Percentiles rank a stretch among this genome's conserved stretches.
Evolutionary conservation across 2,329 filamentous ascomycete genomes (phyloP).

Genomic region (Phyllosticta paracitricarpa): DNA sequence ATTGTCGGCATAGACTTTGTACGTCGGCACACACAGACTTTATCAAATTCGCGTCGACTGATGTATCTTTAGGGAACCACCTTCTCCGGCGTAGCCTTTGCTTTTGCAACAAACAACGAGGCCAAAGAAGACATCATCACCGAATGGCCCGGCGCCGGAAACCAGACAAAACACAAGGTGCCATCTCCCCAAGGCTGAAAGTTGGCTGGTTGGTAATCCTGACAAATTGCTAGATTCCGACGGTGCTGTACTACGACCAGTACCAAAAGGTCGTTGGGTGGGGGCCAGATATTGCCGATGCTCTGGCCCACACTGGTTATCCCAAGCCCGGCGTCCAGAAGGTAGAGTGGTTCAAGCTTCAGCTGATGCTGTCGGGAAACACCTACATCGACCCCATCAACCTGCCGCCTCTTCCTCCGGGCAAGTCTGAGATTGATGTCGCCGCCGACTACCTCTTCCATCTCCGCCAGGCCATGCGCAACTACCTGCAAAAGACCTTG

Average conservation of each 20-base stretch:
- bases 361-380: slow-evolving; percentile 97
- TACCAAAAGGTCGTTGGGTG: slow-evolving; percentile 99
- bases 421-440: slow-evolving; percentile 98
- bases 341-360: slow-evolving; percentile 99
- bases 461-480: slow-evolving; percentile 91
- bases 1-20: slow-evolving; percentile 99
- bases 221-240: slow-evolving; percentile 64
- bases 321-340: slow-evolving; percentile 97
- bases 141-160: slow-evolving; percentile 96
- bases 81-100: slow-evolving; percentile 93
- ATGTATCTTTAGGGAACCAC: slow-evolving; percentile 64
- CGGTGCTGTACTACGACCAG: slow-evolving; percentile 98
- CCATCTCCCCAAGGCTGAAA: slow-evolving; percentile 2
- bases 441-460: slow-evolving; percentile 99
- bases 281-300: slow-evolving; percentile 96
- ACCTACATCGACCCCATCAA: slow-evolving; percentile 99
- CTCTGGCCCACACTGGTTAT: slow-evolving; percentile 90
- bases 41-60: slow-evolving; percentile 12
- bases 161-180: slow-evolving; percentile 98
- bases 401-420: slow-evolving; percentile 88
- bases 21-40: slow-evolving; percentile 26
- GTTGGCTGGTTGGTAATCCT: slow-evolving; percentile 12
- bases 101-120: slow-evolving; percentile 89
- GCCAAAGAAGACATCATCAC: slow-evolving; percentile 98
- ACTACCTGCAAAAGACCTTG: slow-evolving; percentile 88